phyloP scores from a whole-genome alignment of 2,329 filamentous ascomycete genomes.

The Pseudogymnoascus sp. region DNA sequence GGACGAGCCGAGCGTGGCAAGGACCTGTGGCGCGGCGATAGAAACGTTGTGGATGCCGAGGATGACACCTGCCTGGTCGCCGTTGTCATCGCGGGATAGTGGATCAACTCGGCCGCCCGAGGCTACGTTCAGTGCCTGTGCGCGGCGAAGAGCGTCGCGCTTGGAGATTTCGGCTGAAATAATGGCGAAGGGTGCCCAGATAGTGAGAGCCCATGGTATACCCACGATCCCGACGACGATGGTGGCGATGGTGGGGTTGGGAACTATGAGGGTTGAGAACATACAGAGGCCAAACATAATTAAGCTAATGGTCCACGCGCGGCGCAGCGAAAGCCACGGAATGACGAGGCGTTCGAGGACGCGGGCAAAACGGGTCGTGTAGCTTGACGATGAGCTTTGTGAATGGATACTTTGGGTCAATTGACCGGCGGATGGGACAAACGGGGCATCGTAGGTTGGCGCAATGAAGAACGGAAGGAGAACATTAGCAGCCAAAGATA shows the following conservation, averaged over 20 bases:
- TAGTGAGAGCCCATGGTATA: slow-evolving; percentile 84
- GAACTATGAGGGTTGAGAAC: slow-evolving; percentile 76
- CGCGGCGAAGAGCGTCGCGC: slow-evolving; percentile 61
- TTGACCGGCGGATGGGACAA: slow-evolving; percentile 28
- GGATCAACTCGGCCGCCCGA: slow-evolving; percentile 29
- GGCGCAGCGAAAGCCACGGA: slow-evolving; percentile 76
- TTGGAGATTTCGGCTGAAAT: slow-evolving; percentile 88
- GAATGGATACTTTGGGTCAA: slow-evolving; percentile 26
- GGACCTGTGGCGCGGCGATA: slow-evolving; percentile 83
- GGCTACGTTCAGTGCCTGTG: slow-evolving; percentile 33
- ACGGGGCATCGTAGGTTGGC: slow-evolving; percentile 59
- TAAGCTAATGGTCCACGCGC: slow-evolving; percentile 79
- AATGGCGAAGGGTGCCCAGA: slow-evolving; percentile 93
- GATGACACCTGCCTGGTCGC: slow-evolving; percentile 55
- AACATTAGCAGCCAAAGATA: slow-evolving; percentile 75
- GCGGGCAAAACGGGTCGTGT: slow-evolving; percentile 27
- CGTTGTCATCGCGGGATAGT: slow-evolving; percentile 12
- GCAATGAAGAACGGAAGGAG: slow-evolving; percentile 80
- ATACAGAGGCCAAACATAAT: slow-evolving; percentile 77
- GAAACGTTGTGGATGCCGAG: slow-evolving; percentile 95
- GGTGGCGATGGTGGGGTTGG: slow-evolving; percentile 64
- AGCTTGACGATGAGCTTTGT: slow-evolving; percentile 19
- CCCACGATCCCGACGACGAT: slow-evolving; percentile 74
- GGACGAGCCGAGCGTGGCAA: slow-evolving; percentile 79
- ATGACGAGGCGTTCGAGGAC: slow-evolving; percentile 62